Evolutionary conservation across 169 alveolate species (phyloP), one percentile per base, ranked within the genome.

Genomic region (Babesia ovis): DNA sequence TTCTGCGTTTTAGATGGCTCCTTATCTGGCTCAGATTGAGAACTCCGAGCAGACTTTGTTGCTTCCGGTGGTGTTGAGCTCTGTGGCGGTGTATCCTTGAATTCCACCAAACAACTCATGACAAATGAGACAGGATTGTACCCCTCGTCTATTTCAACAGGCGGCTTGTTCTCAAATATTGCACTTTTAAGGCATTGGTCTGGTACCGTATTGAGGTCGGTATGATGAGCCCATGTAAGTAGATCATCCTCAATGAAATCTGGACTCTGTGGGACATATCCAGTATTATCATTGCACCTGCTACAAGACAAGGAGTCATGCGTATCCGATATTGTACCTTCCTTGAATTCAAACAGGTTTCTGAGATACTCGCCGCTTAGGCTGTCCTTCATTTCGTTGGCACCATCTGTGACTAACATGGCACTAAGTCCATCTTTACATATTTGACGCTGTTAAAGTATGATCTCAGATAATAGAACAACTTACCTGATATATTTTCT

Each of bases 401-500:
- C 79, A 27, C 92, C 92, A n/a, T 89, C 90, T n/a, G 95, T 91
- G 5, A 91, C 95, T 29, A 91, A 85, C 95, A 91, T 91, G n/a
- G 95, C 85, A 53, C 95, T 90, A 18, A 91, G 69, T 0, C 94
- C 92, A 50, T 89, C 93, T 61, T 91, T 91, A 53, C 92, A 88
- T 25, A 91, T 84, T 61, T 89, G 91, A 9, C 91, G 74, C 79
- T 88, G 87, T 14, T 8, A 8, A n/a, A 18, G 8, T 14, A 5
- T 59, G 22, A 16, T 27, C 2, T 1, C 41, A 55, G 20, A 3
- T 85, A 68, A 93, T 85, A 84, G 93, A 94, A 11, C 31, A 16
- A 41, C 62, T 27, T 45, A 74, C 84, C 86, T 77, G 86, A 82
- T 96, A 94, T 37, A 98, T 95, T 82, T 97, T 97, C 88, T 98